These are phyloP conservation scores for Magnolia sinica DNA, from an alignment of 164 flowering plant species.

Conservation along the genomic window DNA sequence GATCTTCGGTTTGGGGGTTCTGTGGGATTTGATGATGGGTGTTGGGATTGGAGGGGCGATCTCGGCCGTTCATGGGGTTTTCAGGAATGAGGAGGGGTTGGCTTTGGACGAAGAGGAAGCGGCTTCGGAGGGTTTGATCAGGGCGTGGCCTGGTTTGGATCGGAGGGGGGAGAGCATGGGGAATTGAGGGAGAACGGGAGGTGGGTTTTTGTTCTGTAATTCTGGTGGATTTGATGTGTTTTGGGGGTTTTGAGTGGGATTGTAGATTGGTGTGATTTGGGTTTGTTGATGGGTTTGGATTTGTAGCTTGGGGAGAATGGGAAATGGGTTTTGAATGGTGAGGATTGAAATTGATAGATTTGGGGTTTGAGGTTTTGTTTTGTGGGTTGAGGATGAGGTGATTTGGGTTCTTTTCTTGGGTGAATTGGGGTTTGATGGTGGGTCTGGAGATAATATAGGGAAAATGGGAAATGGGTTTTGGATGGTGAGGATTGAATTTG, in stretches of 20 bases:
- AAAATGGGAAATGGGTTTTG: too few species aligned
- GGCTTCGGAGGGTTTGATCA: constrained; percentile 11
- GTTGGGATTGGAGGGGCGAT: background rate
- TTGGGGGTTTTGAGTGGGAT: background rate
- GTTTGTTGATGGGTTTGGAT: background rate
- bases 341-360: background rate
- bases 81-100: constrained; percentile 9
- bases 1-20: background rate
- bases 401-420: background rate
- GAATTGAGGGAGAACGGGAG: background rate
- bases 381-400: background rate
- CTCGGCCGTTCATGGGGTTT: constrained; percentile 4
- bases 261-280: background rate
- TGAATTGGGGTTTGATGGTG: too few species aligned
- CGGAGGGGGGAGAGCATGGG: background rate
- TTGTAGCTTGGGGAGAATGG: background rate
- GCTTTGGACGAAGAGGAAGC: constrained; percentile 11
- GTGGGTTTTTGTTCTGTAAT: background rate
- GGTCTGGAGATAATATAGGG: too few species aligned
- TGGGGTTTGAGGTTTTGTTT: background rate
- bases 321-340: background rate
- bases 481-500: background rate
- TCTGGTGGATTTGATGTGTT: constrained; percentile 1
- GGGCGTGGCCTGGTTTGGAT: background rate
- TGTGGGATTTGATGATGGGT: background rate